These are phyloP conservation scores for Thraustotheca clavata DNA, from an alignment of 352 stramenopile genomes.

Conservation along the genomic window DNA sequence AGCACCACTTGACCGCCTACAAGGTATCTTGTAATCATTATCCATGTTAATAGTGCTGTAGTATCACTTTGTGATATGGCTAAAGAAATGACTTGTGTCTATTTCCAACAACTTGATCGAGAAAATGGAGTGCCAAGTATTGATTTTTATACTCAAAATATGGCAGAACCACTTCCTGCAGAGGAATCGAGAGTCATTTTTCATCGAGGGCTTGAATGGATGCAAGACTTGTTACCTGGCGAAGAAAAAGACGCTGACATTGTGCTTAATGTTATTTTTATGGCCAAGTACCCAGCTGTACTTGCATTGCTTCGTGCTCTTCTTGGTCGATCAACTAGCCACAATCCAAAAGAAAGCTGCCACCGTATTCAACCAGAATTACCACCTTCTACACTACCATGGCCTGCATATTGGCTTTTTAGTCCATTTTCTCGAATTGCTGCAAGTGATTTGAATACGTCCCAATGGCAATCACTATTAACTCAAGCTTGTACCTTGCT, in stretches of 20 bases:
- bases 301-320: not conserved
- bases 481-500: not conserved
- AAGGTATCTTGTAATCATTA: not conserved
- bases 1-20: not conserved
- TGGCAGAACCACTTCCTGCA: not conserved
- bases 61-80: not conserved
- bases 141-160: not conserved
- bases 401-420: conserved; percentile 5
- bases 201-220: not conserved
- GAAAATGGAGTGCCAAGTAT: not conserved
- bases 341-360: not conserved
- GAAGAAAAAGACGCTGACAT: not conserved
- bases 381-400: not conserved
- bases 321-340: not conserved
- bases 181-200: not conserved
- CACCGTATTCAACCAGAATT: not conserved
- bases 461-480: conserved; percentile 2
- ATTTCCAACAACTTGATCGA: not conserved
- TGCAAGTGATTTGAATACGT: not conserved
- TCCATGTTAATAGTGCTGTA: not conserved
- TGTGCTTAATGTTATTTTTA: not conserved
- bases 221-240: not conserved
- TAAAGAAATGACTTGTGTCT: not conserved
- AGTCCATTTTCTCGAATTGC: conserved; percentile 1
- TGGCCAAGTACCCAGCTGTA: not conserved